Evolutionary conservation across 75 land plant genomes (phyloP).

Genomic region (Pinus tabuliformis): DNA sequence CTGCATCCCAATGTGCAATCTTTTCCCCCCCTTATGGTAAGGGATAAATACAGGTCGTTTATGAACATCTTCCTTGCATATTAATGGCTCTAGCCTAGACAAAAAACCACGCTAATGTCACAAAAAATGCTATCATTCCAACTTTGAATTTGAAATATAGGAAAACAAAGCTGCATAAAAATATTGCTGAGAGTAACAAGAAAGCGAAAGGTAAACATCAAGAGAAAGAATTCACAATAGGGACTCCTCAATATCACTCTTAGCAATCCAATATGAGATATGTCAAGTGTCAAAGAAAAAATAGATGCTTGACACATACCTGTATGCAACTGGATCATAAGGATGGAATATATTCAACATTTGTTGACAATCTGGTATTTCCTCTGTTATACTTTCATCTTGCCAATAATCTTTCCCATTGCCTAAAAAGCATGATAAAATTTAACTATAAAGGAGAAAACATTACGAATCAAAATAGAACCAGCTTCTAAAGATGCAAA

Average conservation of each 20-base stretch:
- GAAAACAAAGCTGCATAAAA: neutral
- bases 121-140: neutral
- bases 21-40: constrained; percentile 93
- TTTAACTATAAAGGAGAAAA: neutral
- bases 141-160: neutral
- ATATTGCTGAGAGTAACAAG: no score
- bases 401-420: constrained; percentile 87
- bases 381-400: constrained; percentile 89
- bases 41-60: constrained; percentile 90
- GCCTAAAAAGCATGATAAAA: constrained; percentile 24
- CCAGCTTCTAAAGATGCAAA: no score
- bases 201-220: no score
- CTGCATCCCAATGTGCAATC: constrained; percentile 92
- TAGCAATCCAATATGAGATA: neutral
- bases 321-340: constrained; percentile 98
- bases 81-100: constrained; percentile 87
- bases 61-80: constrained; percentile 75
- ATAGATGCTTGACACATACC: constrained; percentile 27
- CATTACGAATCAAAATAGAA: neutral
- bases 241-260: neutral
- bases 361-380: constrained; percentile 84
- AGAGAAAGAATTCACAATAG: neutral
- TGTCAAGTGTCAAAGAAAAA: neutral
- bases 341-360: constrained; percentile 97
- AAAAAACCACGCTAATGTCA: constrained; percentile 5